Percentiles rank a stretch among this genome's conserved stretches.
phyloP scores from a whole-genome alignment of 2,329 filamentous ascomycete genomes.

The Aspergillus fumigatus region DNA sequence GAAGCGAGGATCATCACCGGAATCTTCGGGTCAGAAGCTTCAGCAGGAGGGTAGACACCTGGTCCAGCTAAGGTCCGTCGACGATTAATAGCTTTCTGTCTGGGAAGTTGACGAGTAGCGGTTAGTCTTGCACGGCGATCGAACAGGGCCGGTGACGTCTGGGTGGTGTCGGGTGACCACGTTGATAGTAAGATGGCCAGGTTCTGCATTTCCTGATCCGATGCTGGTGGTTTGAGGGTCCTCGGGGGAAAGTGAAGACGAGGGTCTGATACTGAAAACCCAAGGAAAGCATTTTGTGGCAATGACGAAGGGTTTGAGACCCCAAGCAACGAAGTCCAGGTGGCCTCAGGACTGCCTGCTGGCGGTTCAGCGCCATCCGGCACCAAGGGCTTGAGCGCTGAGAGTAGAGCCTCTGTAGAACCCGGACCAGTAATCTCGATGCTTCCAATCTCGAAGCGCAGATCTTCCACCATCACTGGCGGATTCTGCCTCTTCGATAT shows the following conservation, averaged over 20 bases:
- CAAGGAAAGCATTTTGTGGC: constrained; percentile 64
- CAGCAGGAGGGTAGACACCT: constrained; percentile 57
- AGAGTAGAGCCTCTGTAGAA: constrained; percentile 71
- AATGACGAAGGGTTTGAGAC: constrained; percentile 66
- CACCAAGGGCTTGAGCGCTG: constrained; percentile 55
- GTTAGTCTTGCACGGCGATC: constrained; percentile 61
- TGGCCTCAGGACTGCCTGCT: constrained; percentile 30
- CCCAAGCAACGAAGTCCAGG: constrained; percentile 40
- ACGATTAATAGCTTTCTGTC: constrained; percentile 75
- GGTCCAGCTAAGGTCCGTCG: constrained; percentile 62
- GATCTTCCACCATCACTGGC: constrained; percentile 59
- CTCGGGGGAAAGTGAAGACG: constrained; percentile 72
- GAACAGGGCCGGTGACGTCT: constrained; percentile 56
- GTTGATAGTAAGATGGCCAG: constrained; percentile 59
- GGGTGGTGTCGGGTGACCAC: constrained; percentile 62
- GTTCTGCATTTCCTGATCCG: constrained; percentile 32
- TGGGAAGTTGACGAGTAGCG: constrained; percentile 63
- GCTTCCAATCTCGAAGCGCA: constrained; percentile 68
- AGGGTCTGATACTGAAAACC: constrained; percentile 73
- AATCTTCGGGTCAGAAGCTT: constrained; percentile 65
- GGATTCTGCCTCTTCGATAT: constrained; percentile 59
- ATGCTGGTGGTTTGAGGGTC: constrained; percentile 41
- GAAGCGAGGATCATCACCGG: constrained; percentile 68
- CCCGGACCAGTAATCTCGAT: constrained; percentile 68
- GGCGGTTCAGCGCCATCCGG: constrained; percentile 14